Percentiles rank a stretch among this genome's conserved stretches.
Conservation (phyloP, 352 stramenopile genomes). For the Phytopythium ostracodes region DNA sequence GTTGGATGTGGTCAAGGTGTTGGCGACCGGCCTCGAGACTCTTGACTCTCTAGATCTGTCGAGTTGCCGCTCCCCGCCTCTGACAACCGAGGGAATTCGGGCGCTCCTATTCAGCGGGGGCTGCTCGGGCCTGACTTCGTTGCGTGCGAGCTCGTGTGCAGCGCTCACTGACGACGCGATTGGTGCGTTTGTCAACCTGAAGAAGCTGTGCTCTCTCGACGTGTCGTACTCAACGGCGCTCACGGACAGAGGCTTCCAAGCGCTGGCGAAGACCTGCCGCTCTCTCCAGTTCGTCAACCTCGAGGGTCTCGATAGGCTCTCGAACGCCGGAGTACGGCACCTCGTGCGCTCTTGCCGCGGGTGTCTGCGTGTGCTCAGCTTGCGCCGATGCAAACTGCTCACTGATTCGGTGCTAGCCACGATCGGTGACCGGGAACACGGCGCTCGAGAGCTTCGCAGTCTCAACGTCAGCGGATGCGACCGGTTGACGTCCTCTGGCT, state of each 20-base stretch:
- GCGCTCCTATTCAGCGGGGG: constrained; percentile 77
- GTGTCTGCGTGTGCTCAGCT: constrained; percentile 47
- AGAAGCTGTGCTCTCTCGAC: constrained; percentile 41
- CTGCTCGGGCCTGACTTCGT: constrained; percentile 33
- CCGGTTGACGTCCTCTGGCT: constrained; percentile 44
- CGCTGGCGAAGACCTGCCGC: constrained; percentile 43
- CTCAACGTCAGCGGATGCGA: constrained; percentile 66
- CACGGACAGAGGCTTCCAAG: constrained; percentile 47
- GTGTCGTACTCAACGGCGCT: constrained; percentile 58
- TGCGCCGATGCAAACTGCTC: constrained; percentile 61
- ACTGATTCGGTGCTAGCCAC: constrained; percentile 22
- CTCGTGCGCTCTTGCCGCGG: constrained; percentile 45
- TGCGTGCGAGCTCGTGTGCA: constrained; percentile 57
- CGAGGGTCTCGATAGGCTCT: constrained; percentile 57
- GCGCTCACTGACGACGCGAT: constrained; percentile 69
- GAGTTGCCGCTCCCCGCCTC: constrained; percentile 27
- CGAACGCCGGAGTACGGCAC: constrained; percentile 37
- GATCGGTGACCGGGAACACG: constrained; percentile 1
- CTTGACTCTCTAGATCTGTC: constrained; percentile 62
- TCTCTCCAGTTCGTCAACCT: constrained; percentile 73
- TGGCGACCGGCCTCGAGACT: constrained; percentile 56
- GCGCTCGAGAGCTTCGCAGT: constrained; percentile 11
- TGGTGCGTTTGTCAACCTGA: constrained; percentile 42
- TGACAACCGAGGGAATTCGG: constrained; percentile 52
- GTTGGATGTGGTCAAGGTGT: constrained; percentile 60